A percentile compares a stretch with the other conserved stretches of the same genome.
phyloP scores from a whole-genome alignment of 78 protist species.

The Corallochytrium limacisporum region DNA sequence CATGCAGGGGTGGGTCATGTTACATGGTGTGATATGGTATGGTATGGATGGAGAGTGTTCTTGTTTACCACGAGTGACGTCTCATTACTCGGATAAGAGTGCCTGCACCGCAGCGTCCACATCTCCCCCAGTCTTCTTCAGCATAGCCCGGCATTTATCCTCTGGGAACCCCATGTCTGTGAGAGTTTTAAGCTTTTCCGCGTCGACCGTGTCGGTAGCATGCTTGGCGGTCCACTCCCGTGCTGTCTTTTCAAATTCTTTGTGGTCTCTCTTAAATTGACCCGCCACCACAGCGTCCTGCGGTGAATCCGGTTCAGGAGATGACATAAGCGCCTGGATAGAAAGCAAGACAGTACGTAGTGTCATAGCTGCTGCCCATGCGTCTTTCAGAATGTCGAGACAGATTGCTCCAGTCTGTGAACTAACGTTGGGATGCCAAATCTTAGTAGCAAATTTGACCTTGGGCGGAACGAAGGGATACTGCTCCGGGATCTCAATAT shows the following conservation, averaged over 20 bases:
- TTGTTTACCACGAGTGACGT: too few species aligned
- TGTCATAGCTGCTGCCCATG: constrained; percentile 50
- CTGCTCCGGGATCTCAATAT: constrained; percentile 15
- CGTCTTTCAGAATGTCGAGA: constrained; percentile 45
- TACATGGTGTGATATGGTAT: too few species aligned
- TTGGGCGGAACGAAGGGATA: constrained; percentile 52
- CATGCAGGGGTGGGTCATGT: too few species aligned
- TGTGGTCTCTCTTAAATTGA: neutral
- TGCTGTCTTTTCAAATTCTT: neutral
- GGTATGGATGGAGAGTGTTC: too few species aligned
- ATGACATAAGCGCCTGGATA: constrained; percentile 27
- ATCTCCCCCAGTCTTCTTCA: too few species aligned
- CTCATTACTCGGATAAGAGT: too few species aligned
- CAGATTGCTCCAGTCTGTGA: constrained; percentile 45
- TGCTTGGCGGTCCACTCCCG: neutral
- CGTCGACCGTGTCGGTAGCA: too few species aligned
- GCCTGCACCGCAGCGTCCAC: too few species aligned
- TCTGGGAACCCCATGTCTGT: too few species aligned
- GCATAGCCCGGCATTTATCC: too few species aligned
- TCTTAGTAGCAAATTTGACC: constrained; percentile 17
- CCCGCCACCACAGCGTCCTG: constrained; percentile 41
- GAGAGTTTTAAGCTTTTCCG: too few species aligned
- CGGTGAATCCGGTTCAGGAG: constrained; percentile 47
- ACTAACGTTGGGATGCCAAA: constrained; percentile 49
- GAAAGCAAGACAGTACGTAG: constrained; percentile 37